These are phyloP conservation scores for Sistotremastrum suecicum DNA, from an alignment of 768 basidiomycete genomes.

Conservation along the genomic window DNA sequence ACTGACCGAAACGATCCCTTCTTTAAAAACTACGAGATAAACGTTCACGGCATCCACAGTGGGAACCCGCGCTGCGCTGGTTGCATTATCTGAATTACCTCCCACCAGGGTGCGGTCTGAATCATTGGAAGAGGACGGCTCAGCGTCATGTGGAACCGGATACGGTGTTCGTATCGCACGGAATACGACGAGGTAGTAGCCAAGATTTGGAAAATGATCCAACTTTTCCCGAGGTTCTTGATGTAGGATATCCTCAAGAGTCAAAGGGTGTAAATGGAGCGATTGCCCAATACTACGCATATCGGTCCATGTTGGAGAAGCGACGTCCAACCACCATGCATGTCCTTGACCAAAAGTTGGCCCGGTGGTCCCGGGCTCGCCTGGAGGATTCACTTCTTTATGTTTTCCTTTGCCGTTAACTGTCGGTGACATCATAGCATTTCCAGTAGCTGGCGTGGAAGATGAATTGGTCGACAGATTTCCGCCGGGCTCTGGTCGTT, in stretches of 20 bases:
- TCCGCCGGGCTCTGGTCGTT: background rate
- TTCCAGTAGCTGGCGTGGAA: background rate
- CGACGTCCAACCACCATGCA: conserved; percentile 86
- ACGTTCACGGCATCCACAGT: conserved; percentile 64
- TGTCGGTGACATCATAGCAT: background rate
- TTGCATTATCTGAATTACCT: conserved; percentile 8
- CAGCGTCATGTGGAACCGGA: conserved; percentile 3
- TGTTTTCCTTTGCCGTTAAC: conserved; percentile 16
- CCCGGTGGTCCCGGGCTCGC: background rate
- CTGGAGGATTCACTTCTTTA: conserved; percentile 15
- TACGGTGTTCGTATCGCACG: conserved; percentile 46
- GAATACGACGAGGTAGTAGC: conserved; percentile 87
- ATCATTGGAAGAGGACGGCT: conserved; percentile 1
- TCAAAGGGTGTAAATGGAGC: conserved; percentile 80
- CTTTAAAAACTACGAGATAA: conserved; percentile 81
- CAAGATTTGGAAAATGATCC: conserved; percentile 73
- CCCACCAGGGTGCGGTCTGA: conserved; percentile 12
- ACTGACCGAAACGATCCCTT: conserved; percentile 69
- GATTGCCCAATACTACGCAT: conserved; percentile 80
- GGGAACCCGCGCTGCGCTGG: conserved; percentile 23
- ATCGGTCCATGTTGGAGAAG: conserved; percentile 80
- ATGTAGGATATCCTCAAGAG: conserved; percentile 85
- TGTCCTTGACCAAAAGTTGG: no score
- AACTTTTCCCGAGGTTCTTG: conserved; percentile 88
- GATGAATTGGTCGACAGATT: background rate